phyloP scores from a whole-genome alignment of 148 eudicot genomes.

The Diospyros lotus region DNA sequence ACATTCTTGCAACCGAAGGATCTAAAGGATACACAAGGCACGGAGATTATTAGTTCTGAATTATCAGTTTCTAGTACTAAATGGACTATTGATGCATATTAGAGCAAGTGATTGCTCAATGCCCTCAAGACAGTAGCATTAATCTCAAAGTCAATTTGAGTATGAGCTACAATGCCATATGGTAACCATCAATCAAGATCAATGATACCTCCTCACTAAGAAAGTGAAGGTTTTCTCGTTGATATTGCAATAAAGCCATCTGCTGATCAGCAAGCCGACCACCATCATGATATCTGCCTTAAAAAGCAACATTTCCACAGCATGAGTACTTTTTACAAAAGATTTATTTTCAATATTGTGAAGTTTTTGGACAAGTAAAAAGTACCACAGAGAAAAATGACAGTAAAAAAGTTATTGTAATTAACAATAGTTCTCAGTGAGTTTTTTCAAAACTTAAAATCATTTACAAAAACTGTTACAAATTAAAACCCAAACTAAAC shows the following conservation, averaged over 20 bases:
- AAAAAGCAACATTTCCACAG: neutral
- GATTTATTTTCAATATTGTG: too few relatives aligned
- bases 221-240: constrained; percentile 93
- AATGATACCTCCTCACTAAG: constrained; percentile 86
- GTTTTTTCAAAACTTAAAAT: too few relatives aligned
- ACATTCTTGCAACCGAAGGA: constrained; percentile 88
- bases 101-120: neutral
- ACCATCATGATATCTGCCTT: constrained; percentile 83
- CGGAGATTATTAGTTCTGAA: neutral
- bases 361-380: neutral
- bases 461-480: too few relatives aligned
- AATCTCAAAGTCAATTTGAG: neutral
- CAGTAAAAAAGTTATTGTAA: too few relatives aligned
- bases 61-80: neutral
- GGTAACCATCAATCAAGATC: neutral
- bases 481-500: too few relatives aligned
- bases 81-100: constrained; percentile 5
- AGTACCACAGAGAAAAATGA: too few relatives aligned
- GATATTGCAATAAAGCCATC: constrained; percentile 97
- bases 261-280: constrained; percentile 98
- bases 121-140: neutral
- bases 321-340: neutral
- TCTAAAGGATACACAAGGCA: constrained; percentile 35
- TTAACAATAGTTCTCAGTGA: too few relatives aligned
- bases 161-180: neutral